A percentile compares a stretch with the other conserved stretches of the same genome.
phyloP scores from a whole-genome alignment of 2,329 filamentous ascomycete species.

The Bipolaris bicolor region DNA sequence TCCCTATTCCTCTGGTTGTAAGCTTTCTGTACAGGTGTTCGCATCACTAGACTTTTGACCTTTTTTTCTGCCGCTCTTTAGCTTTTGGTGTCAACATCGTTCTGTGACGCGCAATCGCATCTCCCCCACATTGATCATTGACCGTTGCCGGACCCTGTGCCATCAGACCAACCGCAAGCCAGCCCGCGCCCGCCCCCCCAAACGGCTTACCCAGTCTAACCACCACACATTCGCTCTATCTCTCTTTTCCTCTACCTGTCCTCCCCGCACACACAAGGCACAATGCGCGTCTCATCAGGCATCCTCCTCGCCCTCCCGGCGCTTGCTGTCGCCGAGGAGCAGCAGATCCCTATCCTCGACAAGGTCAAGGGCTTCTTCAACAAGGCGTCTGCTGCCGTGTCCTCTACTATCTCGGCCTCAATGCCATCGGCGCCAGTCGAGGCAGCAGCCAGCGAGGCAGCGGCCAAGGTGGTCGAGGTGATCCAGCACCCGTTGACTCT shows the following conservation, averaged over 20 bases:
- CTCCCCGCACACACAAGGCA: slow-evolving; percentile 10
- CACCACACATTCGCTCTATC: slow-evolving; percentile 15
- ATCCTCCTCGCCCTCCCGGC: slow-evolving; percentile 60
- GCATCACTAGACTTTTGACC: neutral
- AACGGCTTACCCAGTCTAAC: neutral
- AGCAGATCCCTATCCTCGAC: slow-evolving; percentile 67
- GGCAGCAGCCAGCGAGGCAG: slow-evolving; percentile 58
- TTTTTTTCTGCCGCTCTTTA: slow-evolving; percentile 14
- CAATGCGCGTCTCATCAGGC: slow-evolving; percentile 60
- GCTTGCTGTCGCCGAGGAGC: slow-evolving; percentile 60
- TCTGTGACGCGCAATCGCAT: slow-evolving; percentile 16
- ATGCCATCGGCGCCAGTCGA: slow-evolving; percentile 49
- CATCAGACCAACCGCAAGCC: slow-evolving; percentile 19
- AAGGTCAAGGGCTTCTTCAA: slow-evolving; percentile 62
- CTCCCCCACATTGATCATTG: slow-evolving; percentile 27
- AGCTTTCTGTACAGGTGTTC: slow-evolving; percentile 2
- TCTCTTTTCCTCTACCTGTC: slow-evolving; percentile 4
- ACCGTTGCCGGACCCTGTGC: slow-evolving; percentile 27
- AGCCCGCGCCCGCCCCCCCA: slow-evolving; percentile 1
- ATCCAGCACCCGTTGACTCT: slow-evolving; percentile 67
- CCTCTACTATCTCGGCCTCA: slow-evolving; percentile 55
- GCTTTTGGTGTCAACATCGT: slow-evolving; percentile 11
- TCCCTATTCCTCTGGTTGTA: slow-evolving; percentile 15
- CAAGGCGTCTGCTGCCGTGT: slow-evolving; percentile 62
- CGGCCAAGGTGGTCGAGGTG: slow-evolving; percentile 58